These are phyloP conservation scores for Selaginella moellendorffii DNA, from an alignment of 75 land plant species.

Conservation along the genomic window DNA sequence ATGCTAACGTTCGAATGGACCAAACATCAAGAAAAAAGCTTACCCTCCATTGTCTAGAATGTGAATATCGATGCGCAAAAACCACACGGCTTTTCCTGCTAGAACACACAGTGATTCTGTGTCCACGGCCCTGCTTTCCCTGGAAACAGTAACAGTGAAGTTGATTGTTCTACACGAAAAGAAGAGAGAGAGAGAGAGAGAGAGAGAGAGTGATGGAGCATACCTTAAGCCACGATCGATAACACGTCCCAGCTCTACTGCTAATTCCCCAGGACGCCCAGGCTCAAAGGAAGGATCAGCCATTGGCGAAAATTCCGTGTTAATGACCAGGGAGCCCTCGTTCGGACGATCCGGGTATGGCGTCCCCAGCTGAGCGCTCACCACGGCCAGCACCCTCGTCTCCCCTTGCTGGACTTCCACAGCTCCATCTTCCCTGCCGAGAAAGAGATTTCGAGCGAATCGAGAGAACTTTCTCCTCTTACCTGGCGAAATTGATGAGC, in stretches of 20 bases:
- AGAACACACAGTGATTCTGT: conserved; percentile 87
- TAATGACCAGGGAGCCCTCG: conserved; percentile 73
- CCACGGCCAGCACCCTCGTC: conserved; percentile 72
- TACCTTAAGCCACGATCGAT: conserved; percentile 88
- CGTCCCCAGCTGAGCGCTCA: conserved; percentile 46
- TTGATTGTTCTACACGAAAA: no score
- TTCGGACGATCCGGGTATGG: conserved; percentile 82
- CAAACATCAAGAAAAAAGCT: neutral
- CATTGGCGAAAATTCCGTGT: conserved; percentile 90
- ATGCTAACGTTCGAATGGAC: neutral
- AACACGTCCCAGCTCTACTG: conserved; percentile 81
- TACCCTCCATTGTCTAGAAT: conserved; percentile 97
- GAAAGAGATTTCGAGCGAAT: no score
- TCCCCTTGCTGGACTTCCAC: conserved; percentile 86
- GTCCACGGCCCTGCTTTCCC: conserved; percentile 95
- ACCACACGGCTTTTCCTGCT: conserved; percentile 80
- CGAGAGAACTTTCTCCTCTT: no score
- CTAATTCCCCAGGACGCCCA: conserved; percentile 81
- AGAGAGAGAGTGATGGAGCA: no score
- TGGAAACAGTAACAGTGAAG: conserved; percentile 21
- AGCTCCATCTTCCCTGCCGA: conserved; percentile 73
- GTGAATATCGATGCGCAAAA: conserved; percentile 64
- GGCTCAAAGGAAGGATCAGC: conserved; percentile 85
- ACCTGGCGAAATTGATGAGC: conserved; percentile 54
- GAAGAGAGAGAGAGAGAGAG: no score